Evolutionary conservation across 1,284 basidiomycete species (phyloP).

Genomic region (Irpex rosettiformis): DNA sequence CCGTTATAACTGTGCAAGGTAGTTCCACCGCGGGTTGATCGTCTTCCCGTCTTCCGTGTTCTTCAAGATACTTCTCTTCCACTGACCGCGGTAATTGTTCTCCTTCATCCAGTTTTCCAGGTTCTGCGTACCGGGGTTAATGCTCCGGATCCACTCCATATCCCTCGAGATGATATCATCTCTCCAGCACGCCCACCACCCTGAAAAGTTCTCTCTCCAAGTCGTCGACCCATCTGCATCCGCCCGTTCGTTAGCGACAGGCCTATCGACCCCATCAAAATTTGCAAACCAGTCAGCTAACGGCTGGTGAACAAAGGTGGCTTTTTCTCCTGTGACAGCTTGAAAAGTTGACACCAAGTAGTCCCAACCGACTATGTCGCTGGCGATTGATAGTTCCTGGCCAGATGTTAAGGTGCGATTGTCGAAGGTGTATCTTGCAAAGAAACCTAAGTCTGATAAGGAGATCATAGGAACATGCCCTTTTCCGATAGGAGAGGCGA

Average conservation of each 20-base stretch:
- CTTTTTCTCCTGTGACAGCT: constrained; percentile 40
- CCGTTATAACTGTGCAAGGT: not conserved
- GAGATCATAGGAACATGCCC: constrained; percentile 31
- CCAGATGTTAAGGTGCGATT: constrained; percentile 32
- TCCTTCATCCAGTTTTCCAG: constrained; percentile 17
- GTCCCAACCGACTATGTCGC: constrained; percentile 36
- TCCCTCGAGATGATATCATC: constrained; percentile 38
- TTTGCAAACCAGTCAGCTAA: constrained; percentile 40
- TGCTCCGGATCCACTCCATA: constrained; percentile 34
- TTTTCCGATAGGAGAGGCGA: constrained; percentile 34
- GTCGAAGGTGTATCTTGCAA: constrained; percentile 39
- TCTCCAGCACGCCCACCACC: constrained; percentile 35
- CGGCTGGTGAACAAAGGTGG: constrained; percentile 34
- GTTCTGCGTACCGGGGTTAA: constrained; percentile 27
- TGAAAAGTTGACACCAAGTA: constrained; percentile 40
- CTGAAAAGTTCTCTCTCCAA: constrained; percentile 34
- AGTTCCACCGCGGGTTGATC: constrained; percentile 1
- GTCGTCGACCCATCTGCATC: constrained; percentile 30
- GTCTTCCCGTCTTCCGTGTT: constrained; percentile 17
- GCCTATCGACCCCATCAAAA: constrained; percentile 31
- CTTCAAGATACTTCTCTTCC: constrained; percentile 16
- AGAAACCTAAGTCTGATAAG: constrained; percentile 32
- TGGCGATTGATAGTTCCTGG: constrained; percentile 2
- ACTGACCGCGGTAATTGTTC: constrained; percentile 13
- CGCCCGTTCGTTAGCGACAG: constrained; percentile 29